Percentiles rank a stretch among this genome's conserved stretches.
These are phyloP conservation scores for Tetracladium setigerum DNA, from an alignment of 495 filamentous ascomycete species.

Conservation along the genomic window DNA sequence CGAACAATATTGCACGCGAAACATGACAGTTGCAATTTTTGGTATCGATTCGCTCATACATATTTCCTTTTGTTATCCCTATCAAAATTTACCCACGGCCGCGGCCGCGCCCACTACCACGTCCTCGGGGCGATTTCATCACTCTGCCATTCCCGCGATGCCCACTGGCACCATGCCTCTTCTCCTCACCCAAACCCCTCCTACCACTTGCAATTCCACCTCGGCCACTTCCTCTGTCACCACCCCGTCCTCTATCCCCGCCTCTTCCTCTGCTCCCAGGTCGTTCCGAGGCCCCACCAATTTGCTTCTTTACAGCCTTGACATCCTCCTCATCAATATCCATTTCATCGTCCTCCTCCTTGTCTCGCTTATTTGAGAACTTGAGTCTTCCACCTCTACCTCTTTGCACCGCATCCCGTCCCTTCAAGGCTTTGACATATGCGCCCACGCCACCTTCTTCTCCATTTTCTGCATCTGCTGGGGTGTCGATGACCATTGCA, in stretches of 20 bases:
- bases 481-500: conserved; percentile 54
- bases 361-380: conserved; percentile 64
- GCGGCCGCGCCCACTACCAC: not conserved
- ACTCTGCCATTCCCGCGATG: conserved; percentile 20
- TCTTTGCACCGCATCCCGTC: conserved; percentile 71
- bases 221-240: conserved; percentile 27
- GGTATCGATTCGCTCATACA: too few species aligned
- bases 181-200: conserved; percentile 39
- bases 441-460: conserved; percentile 69
- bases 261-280: conserved; percentile 21
- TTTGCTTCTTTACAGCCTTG: conserved; percentile 38
- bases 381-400: conserved; percentile 83
- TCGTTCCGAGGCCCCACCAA: conserved; percentile 15
- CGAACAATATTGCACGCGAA: too few species aligned
- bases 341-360: conserved; percentile 55
- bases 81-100: too few species aligned
- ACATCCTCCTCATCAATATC: conserved; percentile 60
- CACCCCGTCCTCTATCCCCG: conserved; percentile 16
- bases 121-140: conserved; percentile 27
- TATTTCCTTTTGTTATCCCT: too few species aligned
- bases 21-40: too few species aligned
- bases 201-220: conserved; percentile 38
- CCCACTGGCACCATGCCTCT: conserved; percentile 30
- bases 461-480: conserved; percentile 30
- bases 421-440: conserved; percentile 83